Evolutionary conservation across 2,329 filamentous ascomycete genomes (phyloP), one percentile per base, ranked within the genome.

Genomic region (Ilyonectria destructans): DNA sequence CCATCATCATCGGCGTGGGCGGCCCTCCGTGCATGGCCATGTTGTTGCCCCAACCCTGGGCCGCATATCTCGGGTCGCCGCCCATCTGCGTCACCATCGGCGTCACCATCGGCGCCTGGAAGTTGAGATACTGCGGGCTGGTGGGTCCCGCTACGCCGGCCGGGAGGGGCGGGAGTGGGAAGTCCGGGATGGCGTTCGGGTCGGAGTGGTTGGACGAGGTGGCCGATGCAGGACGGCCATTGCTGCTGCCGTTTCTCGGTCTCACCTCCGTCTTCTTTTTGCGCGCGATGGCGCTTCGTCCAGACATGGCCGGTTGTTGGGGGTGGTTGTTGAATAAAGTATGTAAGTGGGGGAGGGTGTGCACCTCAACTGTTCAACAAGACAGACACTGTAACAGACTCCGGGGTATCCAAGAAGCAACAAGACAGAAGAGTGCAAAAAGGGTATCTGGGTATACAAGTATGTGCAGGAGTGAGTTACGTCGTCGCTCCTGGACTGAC

Each of bases 231-330:
- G 81, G 77, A 9, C 82, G 79, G 37, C 74, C 19, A 29, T 65
- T 59, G 35, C 33, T 69, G 15, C 37, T 21, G 10, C 46, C 29
- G 19, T 82, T 81, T 40, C 74, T 79, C 3, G 77, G 70, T 60
- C 83, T 85, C 29, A 83, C 80, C 65, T 89, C 85, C 0, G 84
- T 87, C 70, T 87, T 88, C 80, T 88, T 89, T 77, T 89, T 89
- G 74, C 88, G 86, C 75, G 88, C 87, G 71, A 87, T 84, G 35
- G 87, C 88, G 78, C 87, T 89, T 62, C 88, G 82, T 67, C 87
- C 87, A 7, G 88, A 90, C 88, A 90, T 90, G 69, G 54, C 43
- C 6, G 23, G 54, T 66, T 19, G 17, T 15, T 23, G 26, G 40
- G 40, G 55, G 58, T 19, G 15, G 37, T 23, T 1, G 31, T 12